Evolutionary conservation across 2,329 filamentous ascomycete genomes (phyloP).

Genomic region (Aspergillus aculeatinus): DNA sequence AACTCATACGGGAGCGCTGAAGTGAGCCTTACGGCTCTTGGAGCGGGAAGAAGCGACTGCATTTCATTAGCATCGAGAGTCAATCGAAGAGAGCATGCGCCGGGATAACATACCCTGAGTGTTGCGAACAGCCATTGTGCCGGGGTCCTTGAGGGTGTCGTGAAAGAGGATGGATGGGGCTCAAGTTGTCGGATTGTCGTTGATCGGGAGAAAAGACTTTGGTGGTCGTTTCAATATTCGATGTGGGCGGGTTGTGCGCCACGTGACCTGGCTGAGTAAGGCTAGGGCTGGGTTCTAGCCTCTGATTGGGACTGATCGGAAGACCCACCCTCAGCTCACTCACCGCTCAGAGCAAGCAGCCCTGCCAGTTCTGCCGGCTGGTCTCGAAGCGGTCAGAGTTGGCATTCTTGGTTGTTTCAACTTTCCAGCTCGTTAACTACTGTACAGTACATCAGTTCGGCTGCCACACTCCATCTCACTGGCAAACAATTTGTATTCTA

Average conservation of each 20-base stretch:
- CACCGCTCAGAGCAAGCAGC: background rate
- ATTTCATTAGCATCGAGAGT: background rate
- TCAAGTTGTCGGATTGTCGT: background rate
- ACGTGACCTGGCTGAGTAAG: background rate
- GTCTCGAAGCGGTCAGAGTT: background rate
- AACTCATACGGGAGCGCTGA: background rate
- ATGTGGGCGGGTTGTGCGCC: background rate
- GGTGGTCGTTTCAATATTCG: background rate
- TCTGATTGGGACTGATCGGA: too few relatives aligned
- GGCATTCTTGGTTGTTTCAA: too few relatives aligned
- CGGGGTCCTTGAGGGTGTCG: background rate
- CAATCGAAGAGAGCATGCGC: too few relatives aligned
- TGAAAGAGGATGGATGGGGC: background rate
- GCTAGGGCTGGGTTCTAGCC: background rate
- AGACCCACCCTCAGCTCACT: background rate
- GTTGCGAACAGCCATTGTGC: background rate
- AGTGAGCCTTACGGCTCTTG: background rate
- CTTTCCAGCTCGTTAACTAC: too few relatives aligned
- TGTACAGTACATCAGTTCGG: too few relatives aligned
- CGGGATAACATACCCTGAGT: background rate
- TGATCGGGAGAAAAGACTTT: background rate
- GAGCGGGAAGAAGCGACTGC: background rate
- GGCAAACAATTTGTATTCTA: too few relatives aligned
- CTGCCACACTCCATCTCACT: too few relatives aligned
- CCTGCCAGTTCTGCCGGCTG: too few relatives aligned